These are phyloP conservation scores for Fistulifera pelliculosa DNA, from an alignment of 108 stramenopile species.

Conservation along the genomic window DNA sequence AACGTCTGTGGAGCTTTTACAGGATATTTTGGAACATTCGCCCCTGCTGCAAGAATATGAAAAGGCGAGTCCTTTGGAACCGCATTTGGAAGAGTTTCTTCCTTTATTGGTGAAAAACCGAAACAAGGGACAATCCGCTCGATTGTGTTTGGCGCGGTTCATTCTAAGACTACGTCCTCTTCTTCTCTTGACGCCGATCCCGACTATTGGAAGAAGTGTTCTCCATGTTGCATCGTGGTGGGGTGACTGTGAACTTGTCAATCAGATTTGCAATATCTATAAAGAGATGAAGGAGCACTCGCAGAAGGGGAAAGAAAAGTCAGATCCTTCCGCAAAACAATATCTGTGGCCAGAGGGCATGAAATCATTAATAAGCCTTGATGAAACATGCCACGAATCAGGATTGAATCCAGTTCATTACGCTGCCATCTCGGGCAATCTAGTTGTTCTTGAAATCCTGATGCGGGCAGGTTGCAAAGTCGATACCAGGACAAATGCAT, in stretches of 20 bases:
- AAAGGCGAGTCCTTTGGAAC: not conserved
- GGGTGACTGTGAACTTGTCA: slow-evolving; percentile 20
- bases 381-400: slow-evolving; percentile 47
- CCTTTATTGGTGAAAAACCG: slow-evolving; percentile 32
- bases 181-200: slow-evolving; percentile 18
- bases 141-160: slow-evolving; percentile 24
- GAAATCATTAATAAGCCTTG: not conserved
- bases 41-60: slow-evolving; percentile 22
- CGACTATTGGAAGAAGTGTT: slow-evolving; percentile 31
- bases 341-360: not conserved
- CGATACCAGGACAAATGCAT: slow-evolving; percentile 25
- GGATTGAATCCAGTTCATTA: slow-evolving; percentile 80
- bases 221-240: slow-evolving; percentile 46
- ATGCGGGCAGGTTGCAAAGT: slow-evolving; percentile 36
- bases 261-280: slow-evolving; percentile 14
- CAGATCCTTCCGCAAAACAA: not conserved
- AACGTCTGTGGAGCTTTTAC: not conserved
- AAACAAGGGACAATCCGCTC: slow-evolving; percentile 23
- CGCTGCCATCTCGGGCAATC: slow-evolving; percentile 54
- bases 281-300: slow-evolving; percentile 7
- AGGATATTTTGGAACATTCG: slow-evolving; percentile 47
- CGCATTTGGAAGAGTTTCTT: slow-evolving; percentile 38
- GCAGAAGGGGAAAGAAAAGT: not conserved
- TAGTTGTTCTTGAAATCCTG: slow-evolving; percentile 47
- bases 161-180: slow-evolving; percentile 13